Base-by-base conservation (phyloP, 306 rosid genomes). In the Castanopsis chinensis region DNA sequence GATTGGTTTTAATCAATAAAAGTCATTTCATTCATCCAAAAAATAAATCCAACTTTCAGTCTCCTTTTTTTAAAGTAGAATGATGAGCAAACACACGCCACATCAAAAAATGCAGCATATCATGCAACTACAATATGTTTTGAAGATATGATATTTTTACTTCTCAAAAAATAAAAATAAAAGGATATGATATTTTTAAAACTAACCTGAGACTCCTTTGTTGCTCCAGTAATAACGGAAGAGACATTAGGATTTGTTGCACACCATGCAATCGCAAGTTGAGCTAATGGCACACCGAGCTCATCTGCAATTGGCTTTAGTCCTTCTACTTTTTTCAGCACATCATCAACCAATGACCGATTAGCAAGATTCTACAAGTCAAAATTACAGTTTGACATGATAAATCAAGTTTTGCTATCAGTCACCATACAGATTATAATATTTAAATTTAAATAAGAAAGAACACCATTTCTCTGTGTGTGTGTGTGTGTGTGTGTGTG, bases 181-280 rank as follows among this genome's bases (percentile, higher is more conserved):
- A n/a, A 45, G 65, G 49, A 64, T 28, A 33, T 23, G 23, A 49
- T 49, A 3, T 59, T 33, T 8, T 69, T 76, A 52, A 59, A 83
- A 85, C 98, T 57, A 74, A 95, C 99, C 99, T 95, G 99, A 82
- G 97, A 90, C 79, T 95, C 99, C 81, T 92, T 95, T 15, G 99
- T 95, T 21, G 99, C 99, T 15, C 99, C 99, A 57, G 96, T 89
- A 32, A 95, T 95, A 71, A 95, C 99, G 4, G 98, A 91, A 3
- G 99, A 90, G 78, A 95, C 99, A 76, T 93, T 93, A 57, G 98
- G 99, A 88, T 95, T 95, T 13, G 96, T 85, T 51, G 99, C 98
- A 72, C 99, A 95, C 99, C 99, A 95, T 0, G 98, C 98, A 81
- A 95, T 93, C 57, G 97, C 90, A 69, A 95, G 96, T 81, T 95